Conservation (phyloP, 139 green algal species). For the Parachlorella kessleri region DNA sequence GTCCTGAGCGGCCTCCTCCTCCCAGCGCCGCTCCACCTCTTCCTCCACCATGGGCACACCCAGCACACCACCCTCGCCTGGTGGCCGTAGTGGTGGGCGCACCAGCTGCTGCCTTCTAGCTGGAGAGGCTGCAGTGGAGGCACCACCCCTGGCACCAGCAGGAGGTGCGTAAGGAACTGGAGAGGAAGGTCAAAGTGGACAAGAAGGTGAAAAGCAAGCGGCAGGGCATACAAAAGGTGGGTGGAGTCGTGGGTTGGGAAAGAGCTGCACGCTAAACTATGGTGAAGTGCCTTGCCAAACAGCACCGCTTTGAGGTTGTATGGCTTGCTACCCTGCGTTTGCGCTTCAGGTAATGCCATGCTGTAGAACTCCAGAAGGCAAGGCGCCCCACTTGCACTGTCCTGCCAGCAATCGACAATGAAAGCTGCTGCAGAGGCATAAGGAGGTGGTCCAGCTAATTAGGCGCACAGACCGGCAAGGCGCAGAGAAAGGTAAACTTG, state of each 20-base stretch:
- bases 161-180: background rate
- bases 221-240: background rate
- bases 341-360: too few species aligned
- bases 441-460: slow-evolving; percentile 18
- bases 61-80: background rate
- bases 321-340: too few species aligned
- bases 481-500: slow-evolving; percentile 15
- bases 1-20: slow-evolving; percentile 73
- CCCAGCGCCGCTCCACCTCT: slow-evolving; percentile 61
- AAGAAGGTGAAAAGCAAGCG: background rate
- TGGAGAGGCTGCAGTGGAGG: background rate
- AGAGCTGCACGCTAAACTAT: too few species aligned
- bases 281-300: too few species aligned
- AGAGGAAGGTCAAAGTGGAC: background rate
- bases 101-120: background rate
- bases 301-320: too few species aligned
- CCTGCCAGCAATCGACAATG: too few species aligned
- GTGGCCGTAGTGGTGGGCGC: background rate
- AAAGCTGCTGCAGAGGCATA: slow-evolving; percentile 31
- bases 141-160: background rate
- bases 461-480: slow-evolving; percentile 36
- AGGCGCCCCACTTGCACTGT: too few species aligned
- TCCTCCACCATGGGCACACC: slow-evolving; percentile 44
- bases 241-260: too few species aligned
- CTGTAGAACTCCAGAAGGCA: too few species aligned